A percentile compares a stretch with the other conserved stretches of the same genome.
phyloP scores from a whole-genome alignment of 305 asterid genomes.

The Rubia occidens region DNA sequence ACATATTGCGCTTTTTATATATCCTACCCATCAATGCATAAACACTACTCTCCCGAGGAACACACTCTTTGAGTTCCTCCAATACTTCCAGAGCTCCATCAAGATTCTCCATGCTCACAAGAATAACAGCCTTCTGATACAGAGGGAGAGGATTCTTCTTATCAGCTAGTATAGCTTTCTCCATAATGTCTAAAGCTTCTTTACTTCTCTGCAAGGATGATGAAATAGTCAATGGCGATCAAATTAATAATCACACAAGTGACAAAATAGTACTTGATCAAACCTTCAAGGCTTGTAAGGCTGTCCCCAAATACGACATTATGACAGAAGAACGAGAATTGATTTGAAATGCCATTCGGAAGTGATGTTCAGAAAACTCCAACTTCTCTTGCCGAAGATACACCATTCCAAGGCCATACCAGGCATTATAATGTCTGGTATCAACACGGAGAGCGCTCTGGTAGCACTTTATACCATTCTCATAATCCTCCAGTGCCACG shows the following conservation, averaged over 20 bases:
- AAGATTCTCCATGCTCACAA: slow-evolving; percentile 70
- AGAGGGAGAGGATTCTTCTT: slow-evolving; percentile 93
- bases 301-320: slow-evolving; percentile 88
- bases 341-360: slow-evolving; percentile 76
- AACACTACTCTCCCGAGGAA: slow-evolving; percentile 86
- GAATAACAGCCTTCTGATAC: slow-evolving; percentile 90
- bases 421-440: slow-evolving; percentile 89
- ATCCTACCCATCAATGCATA: slow-evolving; percentile 94
- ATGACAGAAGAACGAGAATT: slow-evolving; percentile 86
- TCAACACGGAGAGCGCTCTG: slow-evolving; percentile 81
- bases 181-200: slow-evolving; percentile 85
- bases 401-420: slow-evolving; percentile 98
- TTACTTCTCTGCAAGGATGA: slow-evolving; percentile 45
- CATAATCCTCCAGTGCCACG: slow-evolving; percentile 88
- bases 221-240: neutral
- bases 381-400: slow-evolving; percentile 89
- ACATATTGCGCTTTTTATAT: slow-evolving; percentile 58
- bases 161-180: slow-evolving; percentile 78
- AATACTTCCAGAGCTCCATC: slow-evolving; percentile 84
- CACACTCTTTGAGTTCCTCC: slow-evolving; percentile 90
- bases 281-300: slow-evolving; percentile 81
- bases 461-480: slow-evolving; percentile 75
- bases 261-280: slow-evolving; percentile 13
- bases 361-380: slow-evolving; percentile 90
- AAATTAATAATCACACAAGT: neutral